phyloP scores from a whole-genome alignment of 495 filamentous ascomycete genomes.

The Pyronema domesticum region DNA sequence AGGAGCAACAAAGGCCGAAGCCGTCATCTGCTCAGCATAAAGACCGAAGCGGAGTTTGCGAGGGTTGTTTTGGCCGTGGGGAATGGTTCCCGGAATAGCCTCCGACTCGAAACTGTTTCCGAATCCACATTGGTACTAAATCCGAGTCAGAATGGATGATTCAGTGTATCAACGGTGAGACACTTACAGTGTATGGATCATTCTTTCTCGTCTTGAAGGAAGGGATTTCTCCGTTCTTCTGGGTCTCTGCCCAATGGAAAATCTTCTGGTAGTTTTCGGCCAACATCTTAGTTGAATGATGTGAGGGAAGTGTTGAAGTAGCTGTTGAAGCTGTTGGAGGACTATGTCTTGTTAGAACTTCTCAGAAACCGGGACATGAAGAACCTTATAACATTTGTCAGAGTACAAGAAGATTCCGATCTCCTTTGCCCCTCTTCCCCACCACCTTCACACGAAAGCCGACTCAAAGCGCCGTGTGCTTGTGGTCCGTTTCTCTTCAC shows the following conservation, averaged over 20 bases:
- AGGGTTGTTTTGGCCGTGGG: slow-evolving; percentile 60
- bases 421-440: not conserved
- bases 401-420: too few relatives aligned
- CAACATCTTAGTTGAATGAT: not conserved
- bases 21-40: slow-evolving; percentile 81
- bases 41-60: slow-evolving; percentile 67
- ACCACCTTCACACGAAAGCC: not conserved
- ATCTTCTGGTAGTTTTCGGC: slow-evolving; percentile 37
- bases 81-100: slow-evolving; percentile 13
- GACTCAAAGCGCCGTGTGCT: not conserved
- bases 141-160: not conserved
- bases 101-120: slow-evolving; percentile 5
- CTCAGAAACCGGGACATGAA: not conserved
- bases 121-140: slow-evolving; percentile 5
- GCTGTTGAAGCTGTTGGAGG: not conserved
- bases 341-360: not conserved
- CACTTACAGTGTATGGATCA: slow-evolving; percentile 3
- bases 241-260: slow-evolving; percentile 41
- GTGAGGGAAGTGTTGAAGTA: not conserved
- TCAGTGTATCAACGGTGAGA: not conserved
- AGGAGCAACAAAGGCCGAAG: slow-evolving; percentile 78
- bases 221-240: slow-evolving; percentile 33
- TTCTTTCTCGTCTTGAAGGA: slow-evolving; percentile 24
- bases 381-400: not conserved
- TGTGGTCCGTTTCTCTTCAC: not conserved